These are phyloP conservation scores for Cordyceps javanica DNA, from an alignment of 2,329 filamentous ascomycete species.

Conservation along the genomic window DNA sequence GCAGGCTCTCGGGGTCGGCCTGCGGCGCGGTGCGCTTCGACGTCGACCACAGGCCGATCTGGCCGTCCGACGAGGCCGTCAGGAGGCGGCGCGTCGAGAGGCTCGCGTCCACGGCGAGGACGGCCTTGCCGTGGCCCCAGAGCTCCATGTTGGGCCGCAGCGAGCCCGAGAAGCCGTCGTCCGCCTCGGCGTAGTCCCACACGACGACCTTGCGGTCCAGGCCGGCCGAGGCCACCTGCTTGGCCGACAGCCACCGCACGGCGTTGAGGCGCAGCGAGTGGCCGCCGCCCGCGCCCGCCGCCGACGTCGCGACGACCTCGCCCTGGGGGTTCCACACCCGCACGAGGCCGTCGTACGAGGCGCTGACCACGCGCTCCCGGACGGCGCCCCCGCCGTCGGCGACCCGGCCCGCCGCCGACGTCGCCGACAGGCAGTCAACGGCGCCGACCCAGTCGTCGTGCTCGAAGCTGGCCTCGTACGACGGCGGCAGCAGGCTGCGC, in stretches of 20 bases:
- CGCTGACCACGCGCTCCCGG: conserved; percentile 69
- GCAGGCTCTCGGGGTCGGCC: conserved; percentile 63
- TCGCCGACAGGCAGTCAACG: conserved; percentile 71
- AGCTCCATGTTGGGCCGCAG: conserved; percentile 73
- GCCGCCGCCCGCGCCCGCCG: conserved; percentile 59
- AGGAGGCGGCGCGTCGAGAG: conserved; percentile 69
- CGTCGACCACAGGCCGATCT: conserved; percentile 82
- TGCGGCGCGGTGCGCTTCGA: conserved; percentile 69
- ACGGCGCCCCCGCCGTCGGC: conserved; percentile 25
- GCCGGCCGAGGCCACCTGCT: conserved; percentile 74
- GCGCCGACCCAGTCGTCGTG: conserved; percentile 96
- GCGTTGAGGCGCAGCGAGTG: conserved; percentile 73
- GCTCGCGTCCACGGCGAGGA: conserved; percentile 72
- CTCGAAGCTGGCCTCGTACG: conserved; percentile 86
- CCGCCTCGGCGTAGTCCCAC: conserved; percentile 77
- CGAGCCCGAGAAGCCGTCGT: conserved; percentile 51
- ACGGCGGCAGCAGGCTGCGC: conserved; percentile 79
- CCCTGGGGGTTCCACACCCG: conserved; percentile 87
- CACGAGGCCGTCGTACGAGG: conserved; percentile 83
- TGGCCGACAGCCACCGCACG: conserved; percentile 75
- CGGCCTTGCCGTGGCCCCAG: conserved; percentile 70
- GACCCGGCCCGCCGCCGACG: conserved; percentile 51
- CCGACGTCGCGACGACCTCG: conserved; percentile 73
- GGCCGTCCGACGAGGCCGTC: conserved; percentile 77
- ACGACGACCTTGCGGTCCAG: conserved; percentile 80